Evolutionary conservation across 2,329 filamentous ascomycete species (phyloP), one percentile per base, ranked within the genome.

Genomic region (Teratosphaeria viscida): DNA sequence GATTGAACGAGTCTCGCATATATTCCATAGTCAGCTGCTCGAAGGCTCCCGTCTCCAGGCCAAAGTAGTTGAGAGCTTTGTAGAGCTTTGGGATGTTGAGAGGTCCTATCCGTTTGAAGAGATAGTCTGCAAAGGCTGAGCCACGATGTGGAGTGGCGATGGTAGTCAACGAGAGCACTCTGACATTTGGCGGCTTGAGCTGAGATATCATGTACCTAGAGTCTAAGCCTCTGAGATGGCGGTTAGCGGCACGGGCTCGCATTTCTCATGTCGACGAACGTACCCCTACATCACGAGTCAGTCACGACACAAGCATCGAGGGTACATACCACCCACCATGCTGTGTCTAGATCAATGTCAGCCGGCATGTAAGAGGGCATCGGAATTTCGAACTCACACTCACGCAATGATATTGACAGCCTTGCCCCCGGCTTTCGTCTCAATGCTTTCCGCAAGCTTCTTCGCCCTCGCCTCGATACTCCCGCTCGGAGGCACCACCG

Each of bases 111-210:
- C 77, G 77, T 5, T 82, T 75, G 65, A 86, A 79, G 60, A 84
- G 74, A 69, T 83, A 83, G 69, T 86, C 84, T 52, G 84, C 84
- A 62, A 85, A 82, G 5, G 82, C 78, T 29, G 82, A 84, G 3
- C 83, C 82, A 72, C 79, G 73, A 72, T 86, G 84, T 0, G 84
- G 84, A 14, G 81, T 82, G 2, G 83, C 82, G 60, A 86, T 80
- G 0, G 84, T 86, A 0, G 84, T 86, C 64, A 86, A 70, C 0
- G 83, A 85, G 43, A 91, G 79, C 61, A 96, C 88, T 70, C 89
- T 90, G 64, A 96, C 89, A 56, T 85, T 82, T 2, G 75, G 74
- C 10, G 82, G 82, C 56, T 78, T 77, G 26, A 86, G 72, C 52
- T 74, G 77, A 61, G 81, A 84, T 65, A 86, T 83, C 81, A 86